phyloP scores from a whole-genome alignment of 108 stramenopile genomes.

The Nannochloropsis gaditana region DNA sequence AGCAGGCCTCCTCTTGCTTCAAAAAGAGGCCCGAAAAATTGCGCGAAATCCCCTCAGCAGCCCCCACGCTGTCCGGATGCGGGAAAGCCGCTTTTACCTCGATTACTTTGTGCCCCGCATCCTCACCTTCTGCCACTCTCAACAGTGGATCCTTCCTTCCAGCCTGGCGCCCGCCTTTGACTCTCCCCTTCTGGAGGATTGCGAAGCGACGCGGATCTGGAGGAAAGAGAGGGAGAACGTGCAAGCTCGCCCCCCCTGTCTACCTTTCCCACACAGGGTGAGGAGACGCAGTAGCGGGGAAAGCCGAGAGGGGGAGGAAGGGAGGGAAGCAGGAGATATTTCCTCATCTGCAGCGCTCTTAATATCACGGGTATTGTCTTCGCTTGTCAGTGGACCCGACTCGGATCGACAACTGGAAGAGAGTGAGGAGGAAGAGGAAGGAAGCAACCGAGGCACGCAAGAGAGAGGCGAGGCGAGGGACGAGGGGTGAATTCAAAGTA shows the following conservation, averaged over 20 bases:
- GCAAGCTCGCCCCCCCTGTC: neutral
- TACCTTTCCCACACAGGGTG: neutral
- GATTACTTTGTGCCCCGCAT: neutral
- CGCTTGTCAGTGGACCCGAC: neutral
- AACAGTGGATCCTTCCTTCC: neutral
- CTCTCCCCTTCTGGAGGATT: neutral
- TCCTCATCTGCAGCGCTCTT: neutral
- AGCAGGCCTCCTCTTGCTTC: neutral
- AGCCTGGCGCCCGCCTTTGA: neutral
- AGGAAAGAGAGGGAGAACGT: constrained; percentile 4
- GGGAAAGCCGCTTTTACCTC: neutral
- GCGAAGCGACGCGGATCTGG: neutral
- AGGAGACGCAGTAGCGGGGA: neutral
- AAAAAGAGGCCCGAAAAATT: neutral
- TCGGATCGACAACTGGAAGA: neutral
- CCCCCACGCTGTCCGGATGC: neutral
- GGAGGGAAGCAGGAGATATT: neutral
- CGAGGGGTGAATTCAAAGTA: neutral
- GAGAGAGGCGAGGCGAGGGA: neutral
- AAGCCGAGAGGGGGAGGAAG: neutral
- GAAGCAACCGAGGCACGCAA: neutral
- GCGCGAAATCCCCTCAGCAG: neutral
- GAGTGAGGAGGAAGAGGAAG: neutral
- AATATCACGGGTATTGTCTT: neutral
- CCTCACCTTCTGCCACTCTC: constrained; percentile 12